phyloP scores from a whole-genome alignment of 2,329 filamentous ascomycete species.

The Phyllosticta ampelicida region DNA sequence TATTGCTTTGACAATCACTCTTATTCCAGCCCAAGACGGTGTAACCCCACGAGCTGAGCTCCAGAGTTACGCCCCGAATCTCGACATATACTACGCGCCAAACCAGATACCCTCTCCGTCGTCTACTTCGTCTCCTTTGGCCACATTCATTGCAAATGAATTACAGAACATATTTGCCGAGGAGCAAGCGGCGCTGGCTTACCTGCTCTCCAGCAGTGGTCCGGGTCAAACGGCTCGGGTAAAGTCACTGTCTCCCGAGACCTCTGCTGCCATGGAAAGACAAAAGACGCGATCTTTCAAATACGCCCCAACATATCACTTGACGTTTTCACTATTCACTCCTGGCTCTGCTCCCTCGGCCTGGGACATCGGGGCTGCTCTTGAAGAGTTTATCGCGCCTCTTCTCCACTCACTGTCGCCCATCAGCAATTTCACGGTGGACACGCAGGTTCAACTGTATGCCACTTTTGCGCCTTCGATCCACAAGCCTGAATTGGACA shows the following conservation, averaged over 20 bases:
- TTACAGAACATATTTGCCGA: slow-evolving; percentile 72
- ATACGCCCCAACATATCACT: slow-evolving; percentile 85
- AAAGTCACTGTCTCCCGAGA: slow-evolving; percentile 40
- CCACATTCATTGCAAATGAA: slow-evolving; percentile 66
- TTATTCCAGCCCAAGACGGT: slow-evolving; percentile 51
- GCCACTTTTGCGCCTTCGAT: slow-evolving; percentile 57
- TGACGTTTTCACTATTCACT: slow-evolving; percentile 92
- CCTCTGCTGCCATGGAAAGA: slow-evolving; percentile 44
- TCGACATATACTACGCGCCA: slow-evolving; percentile 68
- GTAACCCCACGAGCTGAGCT: slow-evolving; percentile 49
- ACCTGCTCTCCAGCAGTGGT: slow-evolving; percentile 34
- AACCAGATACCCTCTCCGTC: slow-evolving; percentile 56
- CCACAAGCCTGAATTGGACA: slow-evolving; percentile 45
- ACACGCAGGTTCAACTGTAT: slow-evolving; percentile 92
- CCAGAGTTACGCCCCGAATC: slow-evolving; percentile 55
- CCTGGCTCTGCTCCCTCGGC: slow-evolving; percentile 65
- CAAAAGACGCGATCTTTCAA: slow-evolving; percentile 78
- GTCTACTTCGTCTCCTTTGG: slow-evolving; percentile 61
- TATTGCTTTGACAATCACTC: slow-evolving; percentile 58
- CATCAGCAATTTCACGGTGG: slow-evolving; percentile 91
- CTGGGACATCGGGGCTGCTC: slow-evolving; percentile 81
- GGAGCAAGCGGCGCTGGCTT: slow-evolving; percentile 68
- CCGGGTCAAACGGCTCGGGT: slow-evolving; percentile 33
- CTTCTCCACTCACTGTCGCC: slow-evolving; percentile 66
- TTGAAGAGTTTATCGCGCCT: slow-evolving; percentile 71